Percentiles rank a stretch among this genome's conserved stretches.
Conservation (phyloP, 495 filamentous ascomycete genomes). For the Podospora pseudopauciseta region DNA sequence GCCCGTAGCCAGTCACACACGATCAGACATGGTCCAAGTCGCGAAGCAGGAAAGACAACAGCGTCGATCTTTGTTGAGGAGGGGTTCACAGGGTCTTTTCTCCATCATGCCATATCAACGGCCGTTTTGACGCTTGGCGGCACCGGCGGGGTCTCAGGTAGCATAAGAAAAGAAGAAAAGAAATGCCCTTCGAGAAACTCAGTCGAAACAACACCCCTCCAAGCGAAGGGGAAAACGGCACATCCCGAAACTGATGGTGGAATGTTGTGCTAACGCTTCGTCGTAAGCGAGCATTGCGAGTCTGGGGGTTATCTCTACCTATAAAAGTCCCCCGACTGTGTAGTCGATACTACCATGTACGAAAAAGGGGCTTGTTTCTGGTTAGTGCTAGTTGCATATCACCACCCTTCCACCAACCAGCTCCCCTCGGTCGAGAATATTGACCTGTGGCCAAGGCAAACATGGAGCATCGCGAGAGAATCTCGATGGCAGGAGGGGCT, state of each 20-base stretch:
- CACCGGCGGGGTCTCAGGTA: slow-evolving; percentile 1
- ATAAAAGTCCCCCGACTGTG: background rate
- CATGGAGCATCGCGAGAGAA: background rate
- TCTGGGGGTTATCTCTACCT: background rate
- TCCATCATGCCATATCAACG: slow-evolving; percentile 1
- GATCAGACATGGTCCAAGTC: background rate
- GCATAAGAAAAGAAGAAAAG: slow-evolving; percentile 11
- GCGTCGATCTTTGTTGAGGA: background rate
- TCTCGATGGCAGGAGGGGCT: background rate
- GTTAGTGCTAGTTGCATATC: background rate
- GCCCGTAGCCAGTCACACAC: background rate
- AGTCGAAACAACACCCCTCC: slow-evolving; percentile 14
- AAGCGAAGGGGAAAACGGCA: slow-evolving; percentile 15
- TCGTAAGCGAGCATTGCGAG: background rate
- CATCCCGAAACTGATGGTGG: slow-evolving; percentile 6
- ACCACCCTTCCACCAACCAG: background rate
- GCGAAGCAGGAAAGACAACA: background rate
- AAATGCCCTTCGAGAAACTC: slow-evolving; percentile 14
- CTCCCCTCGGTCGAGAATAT: background rate
- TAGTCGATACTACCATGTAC: background rate
- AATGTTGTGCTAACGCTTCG: background rate
- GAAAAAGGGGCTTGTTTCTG: background rate
- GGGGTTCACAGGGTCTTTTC: background rate
- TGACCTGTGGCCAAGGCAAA: background rate
- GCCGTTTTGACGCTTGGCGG: slow-evolving; percentile 6